Evolutionary conservation across 1,139 yeast genomes (phyloP).

Genomic region (Pichia sp.): DNA sequence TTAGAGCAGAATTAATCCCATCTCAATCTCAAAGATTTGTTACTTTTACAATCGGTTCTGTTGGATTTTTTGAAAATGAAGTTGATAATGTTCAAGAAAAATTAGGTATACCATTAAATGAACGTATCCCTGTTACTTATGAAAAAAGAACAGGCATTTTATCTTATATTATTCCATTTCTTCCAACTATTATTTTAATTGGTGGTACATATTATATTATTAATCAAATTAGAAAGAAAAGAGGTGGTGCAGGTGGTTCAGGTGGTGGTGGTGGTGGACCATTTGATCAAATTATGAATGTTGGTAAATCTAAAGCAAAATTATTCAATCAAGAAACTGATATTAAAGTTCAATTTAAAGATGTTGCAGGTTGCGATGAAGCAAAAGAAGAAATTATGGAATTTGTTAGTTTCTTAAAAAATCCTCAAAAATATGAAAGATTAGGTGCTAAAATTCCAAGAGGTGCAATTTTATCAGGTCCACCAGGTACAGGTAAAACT

Average conservation of each 20-base stretch:
- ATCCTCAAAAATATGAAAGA: conserved; percentile 66
- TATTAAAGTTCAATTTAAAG: conserved; percentile 65
- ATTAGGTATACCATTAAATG: conserved; percentile 52
- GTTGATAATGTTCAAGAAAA: conserved; percentile 70
- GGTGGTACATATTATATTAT: conserved; percentile 67
- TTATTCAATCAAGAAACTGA: conserved; percentile 65
- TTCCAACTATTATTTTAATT: conserved; percentile 77
- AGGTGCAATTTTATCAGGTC: conserved; percentile 78
- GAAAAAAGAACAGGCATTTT: conserved; percentile 60
- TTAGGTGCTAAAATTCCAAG: conserved; percentile 80
- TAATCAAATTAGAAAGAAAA: conserved; percentile 39
- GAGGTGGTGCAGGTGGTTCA: conserved; percentile 26
- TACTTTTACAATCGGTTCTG: conserved; percentile 80
- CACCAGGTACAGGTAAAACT: conserved; percentile 87
- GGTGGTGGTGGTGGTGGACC: conserved; percentile 46
- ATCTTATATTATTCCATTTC: conserved; percentile 60
- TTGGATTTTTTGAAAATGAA: conserved; percentile 84
- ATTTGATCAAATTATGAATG: conserved; percentile 57
- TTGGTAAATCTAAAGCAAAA: conserved; percentile 78
- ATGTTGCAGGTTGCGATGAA: conserved; percentile 80
- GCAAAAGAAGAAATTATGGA: conserved; percentile 83
- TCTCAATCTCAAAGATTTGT: conserved; percentile 36
- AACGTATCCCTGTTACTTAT: conserved; percentile 80
- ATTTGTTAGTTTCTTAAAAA: conserved; percentile 70
- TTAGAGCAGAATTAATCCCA: conserved; percentile 65